Evolutionary conservation across 2,329 filamentous ascomycete genomes (phyloP).

Genomic region (Fonsecaea multimorphosa): DNA sequence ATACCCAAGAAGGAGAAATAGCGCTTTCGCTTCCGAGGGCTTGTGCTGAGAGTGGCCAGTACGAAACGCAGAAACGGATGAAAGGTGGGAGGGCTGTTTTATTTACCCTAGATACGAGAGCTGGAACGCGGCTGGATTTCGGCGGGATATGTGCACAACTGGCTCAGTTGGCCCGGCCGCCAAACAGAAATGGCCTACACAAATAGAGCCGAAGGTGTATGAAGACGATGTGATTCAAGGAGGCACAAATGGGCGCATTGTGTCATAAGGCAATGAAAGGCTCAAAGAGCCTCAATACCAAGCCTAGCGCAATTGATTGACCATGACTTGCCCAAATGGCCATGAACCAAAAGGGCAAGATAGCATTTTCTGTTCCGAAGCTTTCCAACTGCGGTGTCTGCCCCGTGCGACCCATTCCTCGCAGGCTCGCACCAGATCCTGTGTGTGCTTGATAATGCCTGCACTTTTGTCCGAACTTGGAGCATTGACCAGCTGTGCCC

Average conservation of each 20-base stretch:
- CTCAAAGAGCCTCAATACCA: neutral
- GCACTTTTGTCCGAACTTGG: neutral
- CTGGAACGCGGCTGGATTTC: neutral
- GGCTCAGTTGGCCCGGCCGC: neutral
- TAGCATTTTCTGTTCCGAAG: neutral
- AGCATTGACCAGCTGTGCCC: neutral
- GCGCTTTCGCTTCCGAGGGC: neutral
- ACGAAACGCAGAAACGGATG: neutral
- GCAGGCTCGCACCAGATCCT: neutral
- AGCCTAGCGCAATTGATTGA: neutral
- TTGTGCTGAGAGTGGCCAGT: neutral
- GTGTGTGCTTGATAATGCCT: neutral
- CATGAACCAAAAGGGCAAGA: neutral
- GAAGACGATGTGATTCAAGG: neutral
- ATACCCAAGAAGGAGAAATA: neutral
- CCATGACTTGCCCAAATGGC: neutral
- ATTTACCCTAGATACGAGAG: neutral
- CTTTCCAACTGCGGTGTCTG: neutral
- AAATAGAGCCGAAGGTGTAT: neutral
- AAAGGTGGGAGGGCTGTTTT: neutral
- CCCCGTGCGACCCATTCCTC: neutral
- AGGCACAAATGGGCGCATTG: neutral
- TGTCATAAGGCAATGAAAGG: neutral
- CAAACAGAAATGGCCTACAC: neutral
- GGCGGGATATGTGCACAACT: neutral